Evolutionary conservation across 2,329 filamentous ascomycete genomes (phyloP).

Genomic region (Alternaria brassicae): DNA sequence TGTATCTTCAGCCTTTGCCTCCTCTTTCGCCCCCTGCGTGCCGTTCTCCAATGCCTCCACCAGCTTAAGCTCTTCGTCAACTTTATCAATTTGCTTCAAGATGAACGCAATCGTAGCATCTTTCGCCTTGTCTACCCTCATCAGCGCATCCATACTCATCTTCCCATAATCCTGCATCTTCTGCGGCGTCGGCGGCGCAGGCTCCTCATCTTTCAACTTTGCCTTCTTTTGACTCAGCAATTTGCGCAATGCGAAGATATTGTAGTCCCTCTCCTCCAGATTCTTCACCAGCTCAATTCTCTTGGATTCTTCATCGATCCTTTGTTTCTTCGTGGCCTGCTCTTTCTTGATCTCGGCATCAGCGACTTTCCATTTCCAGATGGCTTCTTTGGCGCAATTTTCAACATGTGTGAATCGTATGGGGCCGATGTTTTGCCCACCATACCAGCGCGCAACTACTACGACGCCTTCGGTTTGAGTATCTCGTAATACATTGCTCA

Average conservation of each 20-base stretch:
- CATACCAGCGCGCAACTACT: conserved; percentile 64
- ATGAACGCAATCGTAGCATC: conserved; percentile 62
- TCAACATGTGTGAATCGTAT: conserved; percentile 63
- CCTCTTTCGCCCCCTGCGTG: conserved; percentile 5
- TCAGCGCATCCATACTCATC: conserved; percentile 53
- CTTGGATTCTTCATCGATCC: conserved; percentile 44
- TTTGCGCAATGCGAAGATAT: conserved; percentile 56
- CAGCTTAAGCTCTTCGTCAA: conserved; percentile 52
- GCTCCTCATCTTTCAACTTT: conserved; percentile 36
- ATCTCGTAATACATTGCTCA: conserved; percentile 57
- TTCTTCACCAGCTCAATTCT: conserved; percentile 49
- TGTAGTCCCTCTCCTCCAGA: conserved; percentile 55
- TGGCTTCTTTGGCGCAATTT: conserved; percentile 56
- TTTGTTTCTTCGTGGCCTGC: conserved; percentile 47
- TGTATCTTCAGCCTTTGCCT: neutral
- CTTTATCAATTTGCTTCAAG: conserved; percentile 60
- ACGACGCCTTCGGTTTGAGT: conserved; percentile 55
- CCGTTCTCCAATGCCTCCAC: conserved; percentile 33
- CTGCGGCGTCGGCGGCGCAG: conserved; percentile 38
- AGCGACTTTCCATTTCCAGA: conserved; percentile 52
- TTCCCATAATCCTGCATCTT: conserved; percentile 51
- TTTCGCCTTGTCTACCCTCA: conserved; percentile 57
- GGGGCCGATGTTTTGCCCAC: conserved; percentile 61
- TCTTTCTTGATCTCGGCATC: conserved; percentile 42
- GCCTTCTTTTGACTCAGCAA: conserved; percentile 55